phyloP scores from a whole-genome alignment of 768 basidiomycete species.

The Fibroporia radiculosa region DNA sequence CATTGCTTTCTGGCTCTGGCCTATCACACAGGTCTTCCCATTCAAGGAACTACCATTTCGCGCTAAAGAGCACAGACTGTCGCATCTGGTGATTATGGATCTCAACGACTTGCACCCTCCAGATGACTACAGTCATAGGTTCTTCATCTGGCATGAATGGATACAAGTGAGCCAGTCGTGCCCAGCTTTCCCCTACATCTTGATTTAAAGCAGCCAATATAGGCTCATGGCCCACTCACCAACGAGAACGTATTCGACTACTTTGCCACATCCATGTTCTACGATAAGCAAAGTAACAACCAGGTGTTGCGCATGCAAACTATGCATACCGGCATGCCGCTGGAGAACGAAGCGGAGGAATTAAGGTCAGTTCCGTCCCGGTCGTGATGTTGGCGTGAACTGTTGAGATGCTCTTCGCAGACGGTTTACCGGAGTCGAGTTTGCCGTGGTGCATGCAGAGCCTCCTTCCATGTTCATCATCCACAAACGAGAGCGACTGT shows the following conservation, averaged over 20 bases:
- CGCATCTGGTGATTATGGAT: constrained; percentile 41
- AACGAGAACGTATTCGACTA: constrained; percentile 81
- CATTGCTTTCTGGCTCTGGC: too few relatives aligned
- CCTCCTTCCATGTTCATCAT: constrained; percentile 83
- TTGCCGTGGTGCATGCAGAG: constrained; percentile 72
- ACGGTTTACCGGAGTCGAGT: constrained; percentile 84
- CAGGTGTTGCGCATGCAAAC: constrained; percentile 92
- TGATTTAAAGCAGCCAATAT: constrained; percentile 7
- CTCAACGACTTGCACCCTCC: constrained; percentile 63
- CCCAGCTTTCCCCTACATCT: background rate
- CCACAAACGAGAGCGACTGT: constrained; percentile 80
- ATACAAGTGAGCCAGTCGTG: constrained; percentile 45
- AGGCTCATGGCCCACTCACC: constrained; percentile 75
- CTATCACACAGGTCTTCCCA: too few relatives aligned
- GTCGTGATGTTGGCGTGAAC: background rate
- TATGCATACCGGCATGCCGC: constrained; percentile 69
- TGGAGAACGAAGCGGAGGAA: constrained; percentile 78
- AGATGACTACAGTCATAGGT: constrained; percentile 75
- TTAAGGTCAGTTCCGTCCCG: constrained; percentile 50
- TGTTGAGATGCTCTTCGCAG: constrained; percentile 29
- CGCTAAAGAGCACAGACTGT: too few relatives aligned
- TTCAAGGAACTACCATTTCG: too few relatives aligned
- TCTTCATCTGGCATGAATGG: constrained; percentile 92
- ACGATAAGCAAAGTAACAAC: constrained; percentile 91
- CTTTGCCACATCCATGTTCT: constrained; percentile 87